Evolutionary conservation across 495 filamentous ascomycete species (phyloP), one percentile per base, ranked within the genome.

Genomic region (Penicillium dipodomyicola): DNA sequence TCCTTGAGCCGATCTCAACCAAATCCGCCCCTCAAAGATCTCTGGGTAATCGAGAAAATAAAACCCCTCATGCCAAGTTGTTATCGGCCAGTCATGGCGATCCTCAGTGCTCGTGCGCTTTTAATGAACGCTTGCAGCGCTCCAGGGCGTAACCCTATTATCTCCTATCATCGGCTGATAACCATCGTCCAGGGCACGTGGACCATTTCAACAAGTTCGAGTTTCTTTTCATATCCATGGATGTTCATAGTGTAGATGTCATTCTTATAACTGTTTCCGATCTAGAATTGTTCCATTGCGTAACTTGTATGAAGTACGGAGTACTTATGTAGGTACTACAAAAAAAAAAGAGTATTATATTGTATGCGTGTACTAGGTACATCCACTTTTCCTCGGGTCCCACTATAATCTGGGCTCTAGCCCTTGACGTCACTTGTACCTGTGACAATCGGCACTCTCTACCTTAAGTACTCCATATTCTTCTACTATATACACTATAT

Each of bases 61-160:
- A 56, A 56, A 29, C 54, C 54, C 54, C 35, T 42, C 33, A 49
- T 41, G 54, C 54, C 54, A 56, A 49, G 44, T 56, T 27, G 52
- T 54, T 54, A 54, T 54, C 52, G 23, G 23, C 54, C 54, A 56
- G 45, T 56, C 54, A 56, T 56, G 43, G 29, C 3, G 35, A 41
- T 45, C 37, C 7, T 19, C 3, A 42, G 43, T 56, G 54, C 54
- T 56, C 54, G 54, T 56, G 54, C 54, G 54, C 20, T 14, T 39
- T 54, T 47, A 47, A 29, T 47, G 42, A 54, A 54, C 52, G 52
- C 52, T 54, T 54, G 42, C 42, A 54, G 52, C 43, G 52, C 43
- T 39, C 35, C 33, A 56, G 54, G 54, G 54, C 54, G 54, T 56
- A 56, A 56, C 54, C 54, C 54, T 56, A 56, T 25, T 9, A 7